Percentiles rank a stretch among this genome's conserved stretches.
These are phyloP conservation scores for Chrysanthemum lavandulifolium DNA, from an alignment of 129 eudicot species.

Conservation along the genomic window DNA sequence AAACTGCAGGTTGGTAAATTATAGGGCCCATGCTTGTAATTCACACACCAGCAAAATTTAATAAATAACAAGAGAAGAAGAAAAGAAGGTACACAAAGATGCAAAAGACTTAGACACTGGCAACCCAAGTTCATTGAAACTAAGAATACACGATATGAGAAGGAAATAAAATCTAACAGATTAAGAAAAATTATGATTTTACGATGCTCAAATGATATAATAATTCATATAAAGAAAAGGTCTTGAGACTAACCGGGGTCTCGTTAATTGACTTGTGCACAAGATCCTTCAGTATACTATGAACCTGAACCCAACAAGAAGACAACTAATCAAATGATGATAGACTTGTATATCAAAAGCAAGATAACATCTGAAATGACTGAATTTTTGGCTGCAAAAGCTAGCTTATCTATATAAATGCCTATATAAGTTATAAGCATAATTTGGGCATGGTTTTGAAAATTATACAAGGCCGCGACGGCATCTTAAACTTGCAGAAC, in stretches of 20 bases:
- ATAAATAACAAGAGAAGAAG: too few relatives aligned
- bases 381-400: not conserved
- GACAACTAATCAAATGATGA: not conserved
- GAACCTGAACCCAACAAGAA: slow-evolving; percentile 63
- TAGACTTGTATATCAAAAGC: not conserved
- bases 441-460: not conserved
- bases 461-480: too few relatives aligned
- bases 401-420: not conserved
- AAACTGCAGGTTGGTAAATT: not conserved
- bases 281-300: slow-evolving; percentile 80
- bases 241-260: slow-evolving; percentile 61
- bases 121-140: slow-evolving; percentile 7
- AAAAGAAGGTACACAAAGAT: too few relatives aligned
- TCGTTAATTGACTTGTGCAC: slow-evolving; percentile 86
- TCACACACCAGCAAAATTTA: not conserved
- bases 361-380: slow-evolving; percentile 2
- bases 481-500: not conserved
- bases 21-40: not conserved
- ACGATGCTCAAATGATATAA: not conserved
- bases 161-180: not conserved
- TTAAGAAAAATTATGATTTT: not conserved
- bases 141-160: slow-evolving; percentile 1
- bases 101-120: too few relatives aligned
- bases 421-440: not conserved
- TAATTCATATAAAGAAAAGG: not conserved